Base-by-base conservation (phyloP, 2,329 filamentous ascomycete species). In the Stachybotrys chartarum region DNA sequence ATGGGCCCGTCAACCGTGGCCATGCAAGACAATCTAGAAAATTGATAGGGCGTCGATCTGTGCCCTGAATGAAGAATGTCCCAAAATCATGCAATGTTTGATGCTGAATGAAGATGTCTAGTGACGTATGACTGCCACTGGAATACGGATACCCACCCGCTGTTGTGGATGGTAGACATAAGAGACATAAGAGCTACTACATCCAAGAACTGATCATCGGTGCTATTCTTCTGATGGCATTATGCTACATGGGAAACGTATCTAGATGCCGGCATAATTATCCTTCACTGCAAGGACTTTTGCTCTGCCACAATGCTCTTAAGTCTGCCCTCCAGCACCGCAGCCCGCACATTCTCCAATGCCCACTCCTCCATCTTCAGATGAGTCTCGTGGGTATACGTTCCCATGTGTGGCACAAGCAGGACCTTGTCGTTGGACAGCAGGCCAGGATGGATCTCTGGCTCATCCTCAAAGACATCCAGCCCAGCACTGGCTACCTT, bases 321-420 rank as follows among this genome's bases (percentile, higher is more conserved):
- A 64, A 92, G 66, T 60, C 75, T 81, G 0, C 85, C 85, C 51
- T 78, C 78, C 59, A 81, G 76, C 6, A 92, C 61, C 1, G 85
- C 88, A 60, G 76, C 71, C 24, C 78, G 76, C 35, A 91, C 79
- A 65, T 94, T 93, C 32, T 77, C 79, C 61, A 93, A 85, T 45
- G 83, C 80, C 85, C 85, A 90, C 65, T 84, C 79, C 72, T 93
- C 90, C 88, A 93, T 86, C 70, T 82, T 80, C 48, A 71, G 75
- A 68, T 80, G 75, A 7, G 81, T 83, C 72, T 83, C 90, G 31
- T 84, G 74, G 0, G 88, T 93, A 79, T 82, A 91, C 0, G 91
- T 95, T 0, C 90, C 90, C 88, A 95, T 89, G 70, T 95, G 91
- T 53, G 91, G 91, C 42, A 95, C 73, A 31, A 96, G 76, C 63